Conservation (phyloP, 2,329 filamentous ascomycete genomes). For the Stylonectria norvegica region DNA sequence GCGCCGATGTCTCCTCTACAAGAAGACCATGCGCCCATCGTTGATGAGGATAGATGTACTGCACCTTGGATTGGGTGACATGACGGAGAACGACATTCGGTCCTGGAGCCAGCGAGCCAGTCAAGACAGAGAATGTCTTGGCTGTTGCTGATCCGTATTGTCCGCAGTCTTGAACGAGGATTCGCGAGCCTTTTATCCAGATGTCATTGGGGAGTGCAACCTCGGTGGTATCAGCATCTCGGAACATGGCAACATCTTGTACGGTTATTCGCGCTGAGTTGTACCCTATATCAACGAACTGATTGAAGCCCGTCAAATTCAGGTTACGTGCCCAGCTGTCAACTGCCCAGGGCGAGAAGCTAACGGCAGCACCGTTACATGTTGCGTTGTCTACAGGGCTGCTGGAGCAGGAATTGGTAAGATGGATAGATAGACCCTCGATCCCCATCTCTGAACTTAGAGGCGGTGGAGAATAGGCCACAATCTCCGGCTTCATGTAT, state of each 20-base stretch:
- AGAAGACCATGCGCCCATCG: constrained; percentile 22
- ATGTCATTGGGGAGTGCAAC: constrained; percentile 17
- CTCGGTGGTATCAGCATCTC: constrained; percentile 10
- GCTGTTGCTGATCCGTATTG: constrained; percentile 12
- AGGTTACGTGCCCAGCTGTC: constrained; percentile 19
- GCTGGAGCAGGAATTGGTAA: constrained; percentile 13
- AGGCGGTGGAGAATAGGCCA: constrained; percentile 11
- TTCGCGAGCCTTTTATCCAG: constrained; percentile 15
- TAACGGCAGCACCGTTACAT: constrained; percentile 15
- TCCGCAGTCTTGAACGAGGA: constrained; percentile 15
- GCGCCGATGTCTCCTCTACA: constrained; percentile 13
- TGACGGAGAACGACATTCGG: constrained; percentile 20
- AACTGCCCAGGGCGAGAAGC: constrained; percentile 17
- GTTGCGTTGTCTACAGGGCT: background rate
- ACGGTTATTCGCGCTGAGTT: constrained; percentile 19
- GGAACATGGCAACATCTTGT: constrained; percentile 10
- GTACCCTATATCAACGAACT: constrained; percentile 12
- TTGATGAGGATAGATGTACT: constrained; percentile 21
- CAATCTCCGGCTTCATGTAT: constrained; percentile 12
- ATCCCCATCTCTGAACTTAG: constrained; percentile 17
- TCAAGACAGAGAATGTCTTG: constrained; percentile 15
- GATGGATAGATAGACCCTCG: constrained; percentile 7
- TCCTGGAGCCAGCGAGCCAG: constrained; percentile 11
- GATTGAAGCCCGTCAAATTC: constrained; percentile 18
- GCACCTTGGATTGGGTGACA: constrained; percentile 8